phyloP scores from a whole-genome alignment of 176 grass and related monocot species.

The Rhynchospora breviuscula region DNA sequence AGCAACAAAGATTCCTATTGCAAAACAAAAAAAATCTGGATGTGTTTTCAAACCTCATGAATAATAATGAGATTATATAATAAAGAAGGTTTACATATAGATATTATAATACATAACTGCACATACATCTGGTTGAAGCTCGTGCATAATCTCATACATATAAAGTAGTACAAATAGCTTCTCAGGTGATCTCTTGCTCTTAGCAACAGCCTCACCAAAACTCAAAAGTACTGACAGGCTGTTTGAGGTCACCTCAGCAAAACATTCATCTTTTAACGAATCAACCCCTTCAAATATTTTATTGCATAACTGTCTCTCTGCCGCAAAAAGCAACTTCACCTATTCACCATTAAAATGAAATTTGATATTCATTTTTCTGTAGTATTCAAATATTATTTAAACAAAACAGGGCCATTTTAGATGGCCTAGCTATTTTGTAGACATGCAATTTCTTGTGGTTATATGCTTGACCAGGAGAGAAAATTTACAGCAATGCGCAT shows the following conservation, averaged over 20 bases:
- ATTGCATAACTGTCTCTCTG: conserved; percentile 76
- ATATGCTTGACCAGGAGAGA: not conserved
- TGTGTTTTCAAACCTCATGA: not conserved
- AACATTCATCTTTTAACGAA: conserved; percentile 78
- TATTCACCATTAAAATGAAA: conserved; percentile 17
- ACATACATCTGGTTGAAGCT: conserved; percentile 90
- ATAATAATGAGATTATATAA: not conserved
- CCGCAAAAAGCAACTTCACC: conserved; percentile 95
- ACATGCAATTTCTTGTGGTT: not conserved
- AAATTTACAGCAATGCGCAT: conserved; percentile 88
- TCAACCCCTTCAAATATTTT: conserved; percentile 88
- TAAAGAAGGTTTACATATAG: not conserved
- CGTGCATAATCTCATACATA: conserved; percentile 98
- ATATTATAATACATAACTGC: conserved; percentile 3
- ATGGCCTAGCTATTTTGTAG: not conserved
- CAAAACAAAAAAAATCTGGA: not conserved
- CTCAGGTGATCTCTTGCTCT: conserved; percentile 93
- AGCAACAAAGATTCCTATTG: not conserved
- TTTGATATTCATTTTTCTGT: not conserved
- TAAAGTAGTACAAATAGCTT: conserved; percentile 91
- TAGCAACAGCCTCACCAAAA: conserved; percentile 98
- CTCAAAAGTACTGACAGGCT: conserved; percentile 78
- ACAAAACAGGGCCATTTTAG: not conserved
- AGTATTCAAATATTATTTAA: not conserved
- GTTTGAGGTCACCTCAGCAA: conserved; percentile 75